A percentile compares a stretch with the other conserved stretches of the same genome.
Evolutionary conservation across 139 green algal genomes (phyloP).

Genomic region (Chlorella vulgaris): DNA sequence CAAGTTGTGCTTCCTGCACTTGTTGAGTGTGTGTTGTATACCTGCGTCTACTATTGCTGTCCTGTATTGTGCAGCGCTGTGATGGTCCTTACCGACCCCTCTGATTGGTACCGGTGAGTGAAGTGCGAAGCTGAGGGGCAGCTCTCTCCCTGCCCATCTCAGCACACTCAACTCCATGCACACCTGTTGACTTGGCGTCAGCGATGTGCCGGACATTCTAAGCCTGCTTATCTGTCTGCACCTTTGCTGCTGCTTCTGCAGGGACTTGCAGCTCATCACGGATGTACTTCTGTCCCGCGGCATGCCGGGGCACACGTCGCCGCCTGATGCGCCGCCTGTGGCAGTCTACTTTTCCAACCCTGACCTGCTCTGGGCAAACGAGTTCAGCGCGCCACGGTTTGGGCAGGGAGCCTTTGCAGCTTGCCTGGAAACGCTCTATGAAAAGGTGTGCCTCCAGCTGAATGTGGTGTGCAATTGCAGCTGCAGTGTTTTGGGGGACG

Average conservation of each 20-base stretch:
- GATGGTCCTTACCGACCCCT: slow-evolving; percentile 17
- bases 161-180: no score
- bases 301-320: slow-evolving; percentile 16
- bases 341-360: slow-evolving; percentile 61
- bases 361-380: slow-evolving; percentile 73
- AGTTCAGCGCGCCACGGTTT: slow-evolving; percentile 67
- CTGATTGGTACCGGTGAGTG: slow-evolving; percentile 19
- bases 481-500: no score
- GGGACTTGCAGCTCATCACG: slow-evolving; percentile 49
- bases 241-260: neutral
- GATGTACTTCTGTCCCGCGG: slow-evolving; percentile 43
- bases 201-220: no score
- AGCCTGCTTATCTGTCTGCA: no score
- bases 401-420: slow-evolving; percentile 71
- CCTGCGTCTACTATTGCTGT: no score
- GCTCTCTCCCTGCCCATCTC: no score
- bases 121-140: no score
- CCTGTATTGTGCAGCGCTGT: slow-evolving; percentile 8
- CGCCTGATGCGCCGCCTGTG: neutral
- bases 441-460: slow-evolving; percentile 15
- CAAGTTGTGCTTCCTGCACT: no score
- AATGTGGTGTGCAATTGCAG: no score
- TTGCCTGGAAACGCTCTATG: slow-evolving; percentile 61
- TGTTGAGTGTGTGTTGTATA: neutral
- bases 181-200: no score